Evolutionary conservation across 441 rosid species (phyloP).

Genomic region (Francoa sonchifolia): DNA sequence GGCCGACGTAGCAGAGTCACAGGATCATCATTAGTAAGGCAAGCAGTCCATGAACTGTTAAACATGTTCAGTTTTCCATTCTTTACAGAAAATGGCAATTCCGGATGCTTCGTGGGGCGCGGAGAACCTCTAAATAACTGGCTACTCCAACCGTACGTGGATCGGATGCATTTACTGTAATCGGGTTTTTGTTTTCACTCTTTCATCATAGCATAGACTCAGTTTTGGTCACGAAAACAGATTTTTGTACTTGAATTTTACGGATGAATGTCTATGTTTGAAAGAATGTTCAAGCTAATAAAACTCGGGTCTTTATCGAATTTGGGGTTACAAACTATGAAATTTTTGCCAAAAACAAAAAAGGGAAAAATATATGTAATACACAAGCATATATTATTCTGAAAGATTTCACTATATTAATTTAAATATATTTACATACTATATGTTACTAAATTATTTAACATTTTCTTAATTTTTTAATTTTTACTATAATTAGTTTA

Average conservation of each 20-base stretch:
- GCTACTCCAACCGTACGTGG: slow-evolving; percentile 67
- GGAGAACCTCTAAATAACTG: slow-evolving; percentile 66
- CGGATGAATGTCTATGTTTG: slow-evolving; percentile 3
- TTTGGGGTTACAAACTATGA: too few species aligned
- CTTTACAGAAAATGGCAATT: slow-evolving; percentile 61
- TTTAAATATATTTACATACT: too few species aligned
- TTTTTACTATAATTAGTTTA: background rate
- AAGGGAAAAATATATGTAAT: too few species aligned
- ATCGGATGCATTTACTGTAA: slow-evolving; percentile 82
- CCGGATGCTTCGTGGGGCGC: slow-evolving; percentile 81
- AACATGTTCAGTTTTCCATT: slow-evolving; percentile 71
- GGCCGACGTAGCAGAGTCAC: slow-evolving; percentile 84
- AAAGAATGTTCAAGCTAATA: background rate
- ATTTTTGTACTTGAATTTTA: background rate
- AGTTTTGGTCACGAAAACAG: slow-evolving; percentile 21
- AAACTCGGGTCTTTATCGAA: too few species aligned
- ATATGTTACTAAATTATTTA: too few species aligned
- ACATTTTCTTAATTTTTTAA: background rate
- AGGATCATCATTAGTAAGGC: slow-evolving; percentile 69
- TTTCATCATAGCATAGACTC: background rate
- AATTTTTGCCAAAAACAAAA: too few species aligned
- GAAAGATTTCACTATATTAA: too few species aligned
- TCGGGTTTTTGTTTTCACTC: background rate
- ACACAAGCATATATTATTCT: too few species aligned
- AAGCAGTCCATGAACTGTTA: slow-evolving; percentile 66